Evolutionary conservation across 495 filamentous ascomycete genomes (phyloP), one percentile per base, ranked within the genome.

Genomic region (Mytilinidion resinicola): DNA sequence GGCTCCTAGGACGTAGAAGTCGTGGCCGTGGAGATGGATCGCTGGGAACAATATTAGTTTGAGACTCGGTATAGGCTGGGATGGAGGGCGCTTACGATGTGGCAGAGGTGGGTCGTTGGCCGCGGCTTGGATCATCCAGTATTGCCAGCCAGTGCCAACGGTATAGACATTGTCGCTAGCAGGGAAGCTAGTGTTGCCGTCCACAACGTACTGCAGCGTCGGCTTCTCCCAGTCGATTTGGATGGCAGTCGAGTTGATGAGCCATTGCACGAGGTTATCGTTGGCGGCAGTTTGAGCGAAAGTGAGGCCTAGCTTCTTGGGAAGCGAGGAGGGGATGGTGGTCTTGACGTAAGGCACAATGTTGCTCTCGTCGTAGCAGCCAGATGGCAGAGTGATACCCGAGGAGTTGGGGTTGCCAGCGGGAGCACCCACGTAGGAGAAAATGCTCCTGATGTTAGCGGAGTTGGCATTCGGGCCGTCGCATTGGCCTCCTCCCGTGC

Each of bases 21-120:
- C 70, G 60, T 74, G 72, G 9, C 72, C 72, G 55, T 74, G 72
- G n/a, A 74, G 60, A 60, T 74, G 72, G 64, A 74, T 70, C 2
- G 72, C 25, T 30, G 25, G 25, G 25, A 30, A 30, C 2, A 30
- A 6, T 30, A 30, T 30, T 30, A 30, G 25, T 30, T 3, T 30
- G 2, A 6, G 25, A 6, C 3, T 30, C 6, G 3, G 6, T 30
- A 6, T 6, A 30, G 2, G 6, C 6, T 30, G 6, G 25, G 25
- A 30, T 30, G 25, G 6, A 3, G 25, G 25, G 2, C 6, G 6
- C 25, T 30, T 30, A 30, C 25, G 72, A 41, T 74, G 71, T n/a
- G 66, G 66, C 14, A 74, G 50, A 3, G 63, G 61, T 1, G 66
- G 62, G 25, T 43, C 54, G 20, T 14, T 44, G 7, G 15, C 30